A percentile compares a stretch with the other conserved stretches of the same genome.
These are phyloP conservation scores for Debaryomyces sp. DNA, from an alignment of 1,139 yeast species.

Conservation along the genomic window DNA sequence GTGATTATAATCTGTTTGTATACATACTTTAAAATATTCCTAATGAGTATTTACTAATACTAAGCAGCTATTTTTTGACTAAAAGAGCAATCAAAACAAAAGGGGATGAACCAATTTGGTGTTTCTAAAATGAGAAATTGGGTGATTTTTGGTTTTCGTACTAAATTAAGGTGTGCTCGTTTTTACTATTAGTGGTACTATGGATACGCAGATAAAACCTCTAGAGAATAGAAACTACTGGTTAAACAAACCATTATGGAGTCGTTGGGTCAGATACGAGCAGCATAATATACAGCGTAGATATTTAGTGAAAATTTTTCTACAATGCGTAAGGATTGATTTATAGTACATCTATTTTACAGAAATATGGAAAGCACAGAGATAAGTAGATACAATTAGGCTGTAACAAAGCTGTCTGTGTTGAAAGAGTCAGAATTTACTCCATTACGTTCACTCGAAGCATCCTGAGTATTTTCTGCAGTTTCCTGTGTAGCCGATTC, in stretches of 20 bases:
- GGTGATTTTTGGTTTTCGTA: constrained; percentile 4
- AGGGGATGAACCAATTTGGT: constrained; percentile 17
- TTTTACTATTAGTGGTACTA: constrained; percentile 2
- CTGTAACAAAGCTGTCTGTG: background rate
- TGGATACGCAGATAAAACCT: constrained; percentile 4
- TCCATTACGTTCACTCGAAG: background rate
- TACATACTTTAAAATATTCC: constrained; percentile 7
- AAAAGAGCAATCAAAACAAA: constrained; percentile 16
- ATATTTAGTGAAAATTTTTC: background rate
- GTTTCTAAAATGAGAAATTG: constrained; percentile 14
- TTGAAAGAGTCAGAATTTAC: background rate
- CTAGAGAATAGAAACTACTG: background rate
- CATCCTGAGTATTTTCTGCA: background rate
- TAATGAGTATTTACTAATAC: background rate
- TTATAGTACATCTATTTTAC: constrained; percentile 1
- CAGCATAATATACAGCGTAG: background rate
- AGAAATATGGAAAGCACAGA: background rate
- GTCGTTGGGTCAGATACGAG: background rate
- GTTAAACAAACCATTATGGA: background rate
- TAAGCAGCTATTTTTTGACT: constrained; percentile 6
- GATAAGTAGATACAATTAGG: background rate
- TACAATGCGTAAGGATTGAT: background rate
- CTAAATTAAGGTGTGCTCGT: background rate
- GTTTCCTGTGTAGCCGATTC: background rate
- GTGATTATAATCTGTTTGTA: background rate